Evolutionary conservation across 768 basidiomycete genomes (phyloP).

Genomic region (Tylopilus vinaceipallidus): DNA sequence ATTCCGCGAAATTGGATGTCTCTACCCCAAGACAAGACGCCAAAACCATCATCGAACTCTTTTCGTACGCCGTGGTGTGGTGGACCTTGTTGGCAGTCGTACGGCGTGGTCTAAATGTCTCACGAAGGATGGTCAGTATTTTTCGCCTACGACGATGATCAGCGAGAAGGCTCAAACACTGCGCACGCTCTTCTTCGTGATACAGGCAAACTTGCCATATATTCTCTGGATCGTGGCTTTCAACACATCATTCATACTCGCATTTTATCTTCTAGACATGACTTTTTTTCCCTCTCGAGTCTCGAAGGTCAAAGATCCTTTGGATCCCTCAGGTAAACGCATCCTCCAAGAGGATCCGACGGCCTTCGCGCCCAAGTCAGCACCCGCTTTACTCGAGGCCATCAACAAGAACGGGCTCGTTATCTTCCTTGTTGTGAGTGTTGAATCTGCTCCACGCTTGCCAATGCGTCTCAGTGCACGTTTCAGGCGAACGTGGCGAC

Average conservation of each 20-base stretch:
- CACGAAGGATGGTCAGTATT: slow-evolving; percentile 62
- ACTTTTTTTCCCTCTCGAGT: slow-evolving; percentile 54
- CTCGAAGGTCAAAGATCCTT: slow-evolving; percentile 24
- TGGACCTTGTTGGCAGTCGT: slow-evolving; percentile 57
- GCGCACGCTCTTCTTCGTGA: background rate
- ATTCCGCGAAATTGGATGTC: slow-evolving; percentile 6
- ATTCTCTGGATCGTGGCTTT: slow-evolving; percentile 86
- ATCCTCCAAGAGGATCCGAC: slow-evolving; percentile 27
- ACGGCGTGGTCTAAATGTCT: slow-evolving; percentile 43
- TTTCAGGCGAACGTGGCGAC: slow-evolving; percentile 83
- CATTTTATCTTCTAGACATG: slow-evolving; percentile 77
- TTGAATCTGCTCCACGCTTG: background rate
- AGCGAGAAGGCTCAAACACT: background rate
- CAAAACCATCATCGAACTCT: slow-evolving; percentile 75
- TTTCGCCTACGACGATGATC: background rate
- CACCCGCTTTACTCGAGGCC: slow-evolving; percentile 66
- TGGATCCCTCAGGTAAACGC: slow-evolving; percentile 23
- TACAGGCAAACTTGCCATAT: slow-evolving; percentile 84
- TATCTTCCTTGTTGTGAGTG: slow-evolving; percentile 78
- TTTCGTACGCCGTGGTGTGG: slow-evolving; percentile 75
- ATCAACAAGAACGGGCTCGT: slow-evolving; percentile 79
- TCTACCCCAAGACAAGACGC: slow-evolving; percentile 54
- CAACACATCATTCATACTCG: slow-evolving; percentile 82
- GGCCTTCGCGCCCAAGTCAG: slow-evolving; percentile 14
- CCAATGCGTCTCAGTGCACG: background rate